Percentiles rank a stretch among this genome's conserved stretches.
Evolutionary conservation across 805 yeast species (phyloP).

Genomic region (Candida railenensis): DNA sequence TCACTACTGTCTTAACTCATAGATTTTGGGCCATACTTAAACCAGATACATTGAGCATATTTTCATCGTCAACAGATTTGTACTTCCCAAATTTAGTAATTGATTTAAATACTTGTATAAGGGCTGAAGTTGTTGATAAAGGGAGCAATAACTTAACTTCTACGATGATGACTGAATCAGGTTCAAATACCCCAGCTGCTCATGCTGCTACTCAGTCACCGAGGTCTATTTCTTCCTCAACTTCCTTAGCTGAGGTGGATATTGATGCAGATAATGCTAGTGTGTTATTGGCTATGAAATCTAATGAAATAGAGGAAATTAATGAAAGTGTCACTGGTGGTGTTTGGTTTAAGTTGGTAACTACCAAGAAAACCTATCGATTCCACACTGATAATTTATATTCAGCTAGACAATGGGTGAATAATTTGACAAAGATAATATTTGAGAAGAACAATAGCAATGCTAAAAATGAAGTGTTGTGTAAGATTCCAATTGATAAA

Average conservation of each 20-base stretch:
- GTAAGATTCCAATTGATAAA: constrained; percentile 73
- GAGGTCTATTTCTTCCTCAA: constrained; percentile 7
- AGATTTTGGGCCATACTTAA: constrained; percentile 82
- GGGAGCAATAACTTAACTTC: neutral
- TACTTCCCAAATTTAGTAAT: constrained; percentile 80
- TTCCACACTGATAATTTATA: constrained; percentile 73
- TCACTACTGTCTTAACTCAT: constrained; percentile 33
- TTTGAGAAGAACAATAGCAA: constrained; percentile 64
- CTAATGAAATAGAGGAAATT: constrained; percentile 24
- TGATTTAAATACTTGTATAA: constrained; percentile 62
- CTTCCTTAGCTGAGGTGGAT: constrained; percentile 9
- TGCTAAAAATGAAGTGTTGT: constrained; percentile 66
- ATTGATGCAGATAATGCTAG: constrained; percentile 17
- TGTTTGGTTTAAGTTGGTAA: constrained; percentile 57
- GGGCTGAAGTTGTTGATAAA: constrained; percentile 52
- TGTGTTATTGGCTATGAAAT: constrained; percentile 18
- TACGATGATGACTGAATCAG: constrained; percentile 11
- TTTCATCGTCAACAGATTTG: constrained; percentile 70
- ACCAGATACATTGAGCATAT: constrained; percentile 66
- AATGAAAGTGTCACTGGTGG: constrained; percentile 27
- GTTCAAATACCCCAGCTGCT: neutral
- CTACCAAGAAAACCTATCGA: constrained; percentile 56
- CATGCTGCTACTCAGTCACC: constrained; percentile 1
- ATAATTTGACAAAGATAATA: constrained; percentile 68
- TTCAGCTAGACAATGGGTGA: constrained; percentile 80